phyloP scores from a whole-genome alignment of 345 rosid genomes.

The Ceriops decandra region DNA sequence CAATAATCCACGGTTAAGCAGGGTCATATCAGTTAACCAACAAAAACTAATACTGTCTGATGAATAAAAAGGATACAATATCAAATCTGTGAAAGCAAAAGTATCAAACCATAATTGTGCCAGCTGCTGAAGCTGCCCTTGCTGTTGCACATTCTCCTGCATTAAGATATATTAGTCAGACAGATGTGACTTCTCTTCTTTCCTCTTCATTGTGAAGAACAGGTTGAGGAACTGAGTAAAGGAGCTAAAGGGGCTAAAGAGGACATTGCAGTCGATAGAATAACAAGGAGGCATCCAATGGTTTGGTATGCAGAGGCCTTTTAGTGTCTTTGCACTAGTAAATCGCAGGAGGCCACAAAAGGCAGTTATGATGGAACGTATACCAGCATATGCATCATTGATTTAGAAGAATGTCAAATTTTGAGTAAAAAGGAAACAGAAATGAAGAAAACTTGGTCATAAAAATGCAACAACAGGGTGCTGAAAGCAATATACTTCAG shows the following conservation, averaged over 20 bases:
- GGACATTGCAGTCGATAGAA: neutral
- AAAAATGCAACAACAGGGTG: no score
- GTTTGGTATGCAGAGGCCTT: no score
- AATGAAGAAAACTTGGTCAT: no score
- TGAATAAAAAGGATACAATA: neutral
- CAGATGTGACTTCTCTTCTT: slow-evolving; percentile 3
- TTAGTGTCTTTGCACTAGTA: no score
- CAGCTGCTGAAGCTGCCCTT: slow-evolving; percentile 82
- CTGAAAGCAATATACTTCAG: no score
- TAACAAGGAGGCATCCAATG: no score
- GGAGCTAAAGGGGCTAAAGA: neutral
- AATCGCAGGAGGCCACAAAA: no score
- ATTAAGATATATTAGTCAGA: slow-evolving; percentile 13
- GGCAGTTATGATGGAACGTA: no score
- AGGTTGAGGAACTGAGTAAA: neutral
- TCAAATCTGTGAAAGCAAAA: neutral
- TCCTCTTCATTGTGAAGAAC: neutral
- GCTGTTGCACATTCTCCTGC: slow-evolving; percentile 97
- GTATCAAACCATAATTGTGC: slow-evolving; percentile 78
- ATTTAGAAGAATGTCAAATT: no score
- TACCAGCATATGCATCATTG: no score
- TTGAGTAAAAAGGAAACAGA: no score
- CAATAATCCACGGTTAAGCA: neutral
- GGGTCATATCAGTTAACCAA: neutral
- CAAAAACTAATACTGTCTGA: neutral